Percentiles rank a stretch among this genome's conserved stretches.
These are phyloP conservation scores for Pluteus cervinus DNA, from an alignment of 768 basidiomycete species.

Conservation along the genomic window DNA sequence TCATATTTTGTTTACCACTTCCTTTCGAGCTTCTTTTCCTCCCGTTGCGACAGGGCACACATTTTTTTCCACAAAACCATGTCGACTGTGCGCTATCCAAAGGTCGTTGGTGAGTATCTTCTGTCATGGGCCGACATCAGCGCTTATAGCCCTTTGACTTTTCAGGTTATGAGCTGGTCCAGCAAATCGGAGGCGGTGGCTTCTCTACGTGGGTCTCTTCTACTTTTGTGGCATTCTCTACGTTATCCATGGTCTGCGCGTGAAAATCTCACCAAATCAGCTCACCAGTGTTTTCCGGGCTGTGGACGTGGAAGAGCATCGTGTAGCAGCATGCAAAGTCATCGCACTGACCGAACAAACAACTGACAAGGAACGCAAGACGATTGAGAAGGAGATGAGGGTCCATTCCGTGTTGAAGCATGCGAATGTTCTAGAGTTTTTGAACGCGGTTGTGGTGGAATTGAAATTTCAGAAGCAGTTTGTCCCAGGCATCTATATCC, in stretches of 20 bases:
- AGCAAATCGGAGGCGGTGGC: conserved; percentile 82
- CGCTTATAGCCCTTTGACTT: background rate
- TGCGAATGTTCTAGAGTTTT: conserved; percentile 73
- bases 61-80: too few relatives aligned
- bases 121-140: background rate
- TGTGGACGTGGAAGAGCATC: conserved; percentile 56
- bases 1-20: too few relatives aligned
- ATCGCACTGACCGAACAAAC: conserved; percentile 59
- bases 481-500: conserved; percentile 83
- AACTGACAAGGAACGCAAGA: conserved; percentile 67
- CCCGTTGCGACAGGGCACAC: too few relatives aligned
- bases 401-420: conserved; percentile 82
- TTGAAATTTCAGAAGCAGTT: conserved; percentile 48
- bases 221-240: background rate
- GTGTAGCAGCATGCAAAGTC: conserved; percentile 85
- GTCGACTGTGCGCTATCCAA: too few relatives aligned
- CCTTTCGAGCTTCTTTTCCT: too few relatives aligned
- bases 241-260: too few relatives aligned
- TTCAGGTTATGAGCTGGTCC: conserved; percentile 62
- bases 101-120: conserved; percentile 29
- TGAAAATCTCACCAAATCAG: too few relatives aligned
- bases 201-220: conserved; percentile 65
- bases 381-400: conserved; percentile 86
- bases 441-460: conserved; percentile 75
- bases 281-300: conserved; percentile 73